Percentiles rank a stretch among this genome's conserved stretches.
Evolutionary conservation across 2,329 filamentous ascomycete species (phyloP).

Genomic region (Paecilomyces fulvus): DNA sequence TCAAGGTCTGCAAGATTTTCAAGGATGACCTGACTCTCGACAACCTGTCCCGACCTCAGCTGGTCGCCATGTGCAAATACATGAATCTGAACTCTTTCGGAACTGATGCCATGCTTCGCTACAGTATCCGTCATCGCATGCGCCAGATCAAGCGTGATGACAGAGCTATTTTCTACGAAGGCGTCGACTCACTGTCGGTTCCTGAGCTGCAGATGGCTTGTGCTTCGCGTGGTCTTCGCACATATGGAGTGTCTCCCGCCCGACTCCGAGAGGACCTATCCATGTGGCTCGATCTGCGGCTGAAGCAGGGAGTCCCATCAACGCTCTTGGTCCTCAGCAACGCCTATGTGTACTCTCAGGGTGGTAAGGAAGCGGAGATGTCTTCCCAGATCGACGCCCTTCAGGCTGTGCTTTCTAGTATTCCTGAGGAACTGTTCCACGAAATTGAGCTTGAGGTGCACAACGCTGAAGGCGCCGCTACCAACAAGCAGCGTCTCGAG

Average conservation of each 20-base stretch:
- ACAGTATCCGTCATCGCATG: constrained; percentile 96
- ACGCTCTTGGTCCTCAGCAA: constrained; percentile 93
- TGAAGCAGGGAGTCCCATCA: constrained; percentile 91
- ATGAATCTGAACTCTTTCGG: constrained; percentile 97
- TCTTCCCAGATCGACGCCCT: constrained; percentile 87
- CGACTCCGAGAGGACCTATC: constrained; percentile 82
- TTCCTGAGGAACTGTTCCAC: constrained; percentile 97
- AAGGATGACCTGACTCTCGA: constrained; percentile 95
- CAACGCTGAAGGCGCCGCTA: constrained; percentile 91
- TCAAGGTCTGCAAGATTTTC: constrained; percentile 99
- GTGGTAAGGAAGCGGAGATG: constrained; percentile 70
- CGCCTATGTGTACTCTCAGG: constrained; percentile 84
- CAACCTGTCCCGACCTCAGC: constrained; percentile 89
- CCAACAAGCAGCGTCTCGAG: constrained; percentile 97
- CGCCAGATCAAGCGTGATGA: constrained; percentile 98
- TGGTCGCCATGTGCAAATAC: constrained; percentile 97
- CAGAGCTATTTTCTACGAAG: constrained; percentile 85
- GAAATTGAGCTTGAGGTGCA: constrained; percentile 98
- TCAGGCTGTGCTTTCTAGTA: constrained; percentile 83
- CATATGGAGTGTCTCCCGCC: constrained; percentile 82
- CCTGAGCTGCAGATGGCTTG: constrained; percentile 87
- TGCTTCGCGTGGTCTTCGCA: constrained; percentile 83
- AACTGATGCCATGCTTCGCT: constrained; percentile 94
- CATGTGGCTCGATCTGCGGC: constrained; percentile 87
- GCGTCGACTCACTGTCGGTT: constrained; percentile 87